Percentiles rank a stretch among this genome's conserved stretches.
These are phyloP conservation scores for Murraya koenigii DNA, from an alignment of 345 rosid species.

Conservation along the genomic window DNA sequence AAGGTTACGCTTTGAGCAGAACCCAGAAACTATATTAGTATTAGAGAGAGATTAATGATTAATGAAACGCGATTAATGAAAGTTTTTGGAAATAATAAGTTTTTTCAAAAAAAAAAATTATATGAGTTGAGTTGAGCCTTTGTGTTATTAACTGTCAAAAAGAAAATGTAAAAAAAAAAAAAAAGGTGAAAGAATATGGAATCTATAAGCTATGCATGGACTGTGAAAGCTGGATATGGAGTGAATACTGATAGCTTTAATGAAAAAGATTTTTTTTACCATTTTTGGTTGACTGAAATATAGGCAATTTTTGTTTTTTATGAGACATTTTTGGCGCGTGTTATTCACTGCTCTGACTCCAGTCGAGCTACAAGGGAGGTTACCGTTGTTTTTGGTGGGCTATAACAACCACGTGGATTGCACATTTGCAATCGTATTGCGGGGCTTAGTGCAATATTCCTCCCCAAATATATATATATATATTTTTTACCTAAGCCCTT, in stretches of 20 bases:
- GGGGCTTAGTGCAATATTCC: background rate
- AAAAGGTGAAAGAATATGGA: constrained; percentile 28
- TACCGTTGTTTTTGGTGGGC: background rate
- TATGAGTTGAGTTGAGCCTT: background rate
- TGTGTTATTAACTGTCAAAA: constrained; percentile 5
- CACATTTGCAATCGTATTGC: background rate
- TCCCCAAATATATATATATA: background rate
- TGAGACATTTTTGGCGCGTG: background rate
- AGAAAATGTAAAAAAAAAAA: too few species aligned
- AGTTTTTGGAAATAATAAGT: background rate
- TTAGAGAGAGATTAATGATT: background rate
- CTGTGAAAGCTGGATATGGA: constrained; percentile 21
- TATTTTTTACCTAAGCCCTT: too few species aligned
- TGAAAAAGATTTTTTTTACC: constrained; percentile 20
- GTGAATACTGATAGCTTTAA: constrained; percentile 15
- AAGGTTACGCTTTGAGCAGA: constrained; percentile 5
- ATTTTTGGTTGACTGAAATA: constrained; percentile 7
- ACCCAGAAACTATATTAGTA: constrained; percentile 25
- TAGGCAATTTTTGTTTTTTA: background rate
- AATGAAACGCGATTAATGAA: constrained; percentile 6
- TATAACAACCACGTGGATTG: background rate
- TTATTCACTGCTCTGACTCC: background rate
- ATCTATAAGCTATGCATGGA: constrained; percentile 22
- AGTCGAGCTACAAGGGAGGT: background rate
- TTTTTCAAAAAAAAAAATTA: too few species aligned